phyloP scores from a whole-genome alignment of 2,329 filamentous ascomycete species.

The Coniochaeta prunicola region DNA sequence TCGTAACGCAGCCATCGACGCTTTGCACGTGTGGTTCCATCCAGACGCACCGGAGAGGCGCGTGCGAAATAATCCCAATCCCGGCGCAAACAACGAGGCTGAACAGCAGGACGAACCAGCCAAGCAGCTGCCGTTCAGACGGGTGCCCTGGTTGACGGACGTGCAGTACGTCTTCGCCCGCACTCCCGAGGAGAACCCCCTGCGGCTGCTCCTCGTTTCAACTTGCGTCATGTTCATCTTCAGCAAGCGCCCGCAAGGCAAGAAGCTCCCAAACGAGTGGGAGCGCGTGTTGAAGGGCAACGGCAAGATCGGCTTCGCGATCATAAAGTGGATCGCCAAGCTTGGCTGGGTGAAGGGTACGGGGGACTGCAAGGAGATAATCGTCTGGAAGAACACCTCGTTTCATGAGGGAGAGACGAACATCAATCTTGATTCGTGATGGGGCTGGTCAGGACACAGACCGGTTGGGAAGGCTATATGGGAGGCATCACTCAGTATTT shows the following conservation, averaged over 20 bases:
- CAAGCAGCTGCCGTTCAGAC: not conserved
- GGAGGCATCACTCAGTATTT: not conserved
- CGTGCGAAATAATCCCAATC: not conserved
- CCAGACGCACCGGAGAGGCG: conserved; percentile 2
- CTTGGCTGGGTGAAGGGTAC: conserved; percentile 15
- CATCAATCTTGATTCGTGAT: not conserved
- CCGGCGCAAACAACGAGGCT: not conserved
- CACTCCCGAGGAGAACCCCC: conserved; percentile 9
- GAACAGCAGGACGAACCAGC: conserved; percentile 3
- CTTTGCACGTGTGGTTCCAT: conserved; percentile 15
- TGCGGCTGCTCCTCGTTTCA: conserved; percentile 14
- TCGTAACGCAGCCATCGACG: conserved; percentile 15
- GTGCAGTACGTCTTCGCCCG: conserved; percentile 14
- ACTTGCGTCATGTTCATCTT: conserved; percentile 13
- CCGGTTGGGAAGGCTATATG: not conserved
- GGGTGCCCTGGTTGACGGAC: conserved; percentile 11
- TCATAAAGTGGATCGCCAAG: conserved; percentile 13
- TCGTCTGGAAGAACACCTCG: conserved; percentile 9
- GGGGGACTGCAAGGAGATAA: conserved; percentile 12
- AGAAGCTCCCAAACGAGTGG: conserved; percentile 11
- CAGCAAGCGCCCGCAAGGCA: conserved; percentile 4
- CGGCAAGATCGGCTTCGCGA: conserved; percentile 8
- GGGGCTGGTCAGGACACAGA: not conserved
- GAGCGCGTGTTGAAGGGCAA: conserved; percentile 5
- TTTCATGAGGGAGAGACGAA: conserved; percentile 12